Base-by-base conservation (phyloP, 2,329 filamentous ascomycete genomes). In the Alternaria atra region DNA sequence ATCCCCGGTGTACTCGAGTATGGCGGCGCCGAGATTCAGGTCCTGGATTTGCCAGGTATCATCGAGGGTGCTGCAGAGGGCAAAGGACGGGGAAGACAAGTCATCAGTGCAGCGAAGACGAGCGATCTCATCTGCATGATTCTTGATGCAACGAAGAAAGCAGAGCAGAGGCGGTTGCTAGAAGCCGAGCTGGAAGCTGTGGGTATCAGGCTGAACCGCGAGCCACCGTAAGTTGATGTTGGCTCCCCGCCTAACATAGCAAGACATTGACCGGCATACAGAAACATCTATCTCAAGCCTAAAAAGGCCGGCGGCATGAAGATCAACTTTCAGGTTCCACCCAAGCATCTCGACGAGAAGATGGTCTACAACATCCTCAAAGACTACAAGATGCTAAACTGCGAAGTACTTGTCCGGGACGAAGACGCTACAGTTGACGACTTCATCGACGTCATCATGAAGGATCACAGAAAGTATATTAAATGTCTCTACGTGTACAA, bases 361-460 rank as follows among this genome's bases (percentile, higher is more conserved):
- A 97, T 99, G 92, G 85, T 99, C 61, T 97, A 90, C 85, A 97
- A 97, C 83, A 97, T 99, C 75, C 85, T 99, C 52, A 91, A 93
- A 69, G 95, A 99, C 85, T 99, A 99, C 88, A 97, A 97, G 84
- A 93, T 99, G 71, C 87, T 99, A 61, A 99, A 99, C 83, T 95
- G 91, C 81, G 95, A 99, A 79, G 94, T 99, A 1, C 87, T 99
- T 23, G 89, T 99, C 15, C 91, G 95, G 72, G 95, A 99, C 77
- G 95, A 99, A 75, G 89, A 96, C 77, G 87, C 87, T 40, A 98
- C 95, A 1, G 93, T 99, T 35, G 95, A 99, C 82, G 94, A 99
- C 80, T 91, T 99, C 79, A 99, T 99, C 82, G 95, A 99, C 79
- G 93, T 97, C 63, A 97, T 99, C 81, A 98, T 98, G 94, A 97